These are phyloP conservation scores for Fusarium pininemorale DNA, from an alignment of 2,329 filamentous ascomycete species.

Conservation along the genomic window DNA sequence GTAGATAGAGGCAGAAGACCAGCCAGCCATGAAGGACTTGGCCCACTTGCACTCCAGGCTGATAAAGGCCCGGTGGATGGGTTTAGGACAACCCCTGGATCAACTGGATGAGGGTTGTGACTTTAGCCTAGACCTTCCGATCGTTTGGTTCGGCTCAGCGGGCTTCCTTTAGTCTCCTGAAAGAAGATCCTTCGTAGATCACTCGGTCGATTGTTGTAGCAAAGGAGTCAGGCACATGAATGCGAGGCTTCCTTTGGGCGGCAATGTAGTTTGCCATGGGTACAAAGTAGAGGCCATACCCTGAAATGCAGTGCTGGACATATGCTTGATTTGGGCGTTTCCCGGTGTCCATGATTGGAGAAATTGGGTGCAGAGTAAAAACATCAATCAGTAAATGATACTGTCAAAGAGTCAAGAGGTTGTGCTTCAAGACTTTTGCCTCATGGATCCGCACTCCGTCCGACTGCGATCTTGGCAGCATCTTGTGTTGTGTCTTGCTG, in stretches of 20 bases:
- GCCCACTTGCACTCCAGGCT: background rate
- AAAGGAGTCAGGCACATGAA: too few species aligned
- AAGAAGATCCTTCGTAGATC: too few species aligned
- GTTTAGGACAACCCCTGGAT: background rate
- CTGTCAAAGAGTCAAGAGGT: background rate
- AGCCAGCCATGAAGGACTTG: background rate
- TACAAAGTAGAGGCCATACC: background rate
- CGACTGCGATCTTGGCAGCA: background rate
- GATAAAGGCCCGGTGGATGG: background rate
- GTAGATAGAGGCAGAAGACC: background rate
- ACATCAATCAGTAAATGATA: background rate
- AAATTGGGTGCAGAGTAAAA: background rate
- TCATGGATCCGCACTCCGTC: background rate
- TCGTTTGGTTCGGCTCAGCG: background rate
- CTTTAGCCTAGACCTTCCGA: too few species aligned
- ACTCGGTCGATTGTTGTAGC: too few species aligned
- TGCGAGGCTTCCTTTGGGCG: too few species aligned
- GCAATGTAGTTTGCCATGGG: too few species aligned
- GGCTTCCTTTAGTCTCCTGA: too few species aligned
- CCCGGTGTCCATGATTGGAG: background rate
- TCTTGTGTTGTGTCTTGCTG: background rate
- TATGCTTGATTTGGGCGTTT: background rate
- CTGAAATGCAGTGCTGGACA: background rate
- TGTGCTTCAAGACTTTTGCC: background rate
- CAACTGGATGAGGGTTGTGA: background rate